Evolutionary conservation across 257 asterid species (phyloP).

Genomic region (Nicotiana undulata): DNA sequence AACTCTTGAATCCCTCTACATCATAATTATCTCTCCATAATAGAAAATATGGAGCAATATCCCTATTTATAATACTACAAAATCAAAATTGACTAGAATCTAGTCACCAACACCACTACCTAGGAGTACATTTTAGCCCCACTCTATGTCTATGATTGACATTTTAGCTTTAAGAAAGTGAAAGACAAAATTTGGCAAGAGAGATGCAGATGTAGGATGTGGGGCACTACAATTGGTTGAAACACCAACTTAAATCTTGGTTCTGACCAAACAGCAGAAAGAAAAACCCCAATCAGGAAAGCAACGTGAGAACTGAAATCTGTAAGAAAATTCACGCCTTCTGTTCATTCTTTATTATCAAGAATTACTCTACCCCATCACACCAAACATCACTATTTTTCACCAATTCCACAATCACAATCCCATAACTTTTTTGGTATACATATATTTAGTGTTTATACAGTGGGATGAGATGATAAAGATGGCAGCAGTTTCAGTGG

Average conservation of each 20-base stretch:
- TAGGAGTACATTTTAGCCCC: background rate
- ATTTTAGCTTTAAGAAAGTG: background rate
- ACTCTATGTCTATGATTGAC: background rate
- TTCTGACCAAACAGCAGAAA: background rate
- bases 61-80: no score
- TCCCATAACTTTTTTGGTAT: background rate
- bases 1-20: no score
- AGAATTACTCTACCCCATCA: background rate
- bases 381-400: background rate
- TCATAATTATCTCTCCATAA: no score
- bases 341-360: background rate
- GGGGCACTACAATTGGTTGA: background rate
- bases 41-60: no score
- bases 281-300: background rate
- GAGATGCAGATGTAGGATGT: background rate
- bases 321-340: background rate
- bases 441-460: background rate
- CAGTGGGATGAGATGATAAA: slow-evolving; percentile 20
- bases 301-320: background rate
- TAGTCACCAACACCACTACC: no score
- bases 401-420: background rate
- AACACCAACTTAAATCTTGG: background rate
- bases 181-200: background rate
- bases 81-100: no score
- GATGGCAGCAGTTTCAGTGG: slow-evolving; percentile 30